Evolutionary conservation across 768 basidiomycete genomes (phyloP).

Genomic region (Leccinum sublutescens): DNA sequence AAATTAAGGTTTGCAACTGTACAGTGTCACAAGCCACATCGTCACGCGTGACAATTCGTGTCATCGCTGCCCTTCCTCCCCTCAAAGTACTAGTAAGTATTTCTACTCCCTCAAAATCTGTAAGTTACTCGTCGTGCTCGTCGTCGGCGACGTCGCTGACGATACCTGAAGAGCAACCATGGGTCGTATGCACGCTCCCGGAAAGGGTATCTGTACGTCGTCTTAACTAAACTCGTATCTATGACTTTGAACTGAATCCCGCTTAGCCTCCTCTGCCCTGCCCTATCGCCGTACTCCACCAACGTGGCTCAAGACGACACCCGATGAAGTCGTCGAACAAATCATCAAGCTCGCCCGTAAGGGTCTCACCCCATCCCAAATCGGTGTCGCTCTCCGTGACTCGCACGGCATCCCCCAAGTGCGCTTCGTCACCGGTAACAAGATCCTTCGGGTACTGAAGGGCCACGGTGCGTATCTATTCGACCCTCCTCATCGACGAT

Average conservation of each 20-base stretch:
- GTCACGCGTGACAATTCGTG: slow-evolving; percentile 29
- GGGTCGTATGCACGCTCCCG: slow-evolving; percentile 99
- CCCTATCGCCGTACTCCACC: slow-evolving; percentile 96
- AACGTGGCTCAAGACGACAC: slow-evolving; percentile 94
- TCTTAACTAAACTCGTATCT: neutral
- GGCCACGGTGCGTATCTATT: slow-evolving; percentile 67
- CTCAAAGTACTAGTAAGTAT: neutral
- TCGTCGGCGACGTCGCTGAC: slow-evolving; percentile 15
- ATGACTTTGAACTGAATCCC: slow-evolving; percentile 37
- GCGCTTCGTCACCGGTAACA: slow-evolving; percentile 98
- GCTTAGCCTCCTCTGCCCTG: slow-evolving; percentile 77
- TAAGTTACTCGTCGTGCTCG: slow-evolving; percentile 29
- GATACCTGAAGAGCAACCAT: slow-evolving; percentile 47
- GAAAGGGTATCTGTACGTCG: slow-evolving; percentile 98
- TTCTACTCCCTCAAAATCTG: slow-evolving; percentile 31
- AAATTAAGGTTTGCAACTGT: slow-evolving; percentile 62
- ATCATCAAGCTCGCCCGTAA: slow-evolving; percentile 97
- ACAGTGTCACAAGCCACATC: slow-evolving; percentile 44
- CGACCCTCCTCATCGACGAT: neutral
- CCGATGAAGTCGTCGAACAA: slow-evolving; percentile 93
- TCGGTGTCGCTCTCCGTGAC: slow-evolving; percentile 97
- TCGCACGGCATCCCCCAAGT: slow-evolving; percentile 98
- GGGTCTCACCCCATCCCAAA: slow-evolving; percentile 96
- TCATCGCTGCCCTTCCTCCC: slow-evolving; percentile 22
- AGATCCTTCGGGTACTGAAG: slow-evolving; percentile 98